Conservation (phyloP, 164 flowering plant species). For the Berberis thunbergii region DNA sequence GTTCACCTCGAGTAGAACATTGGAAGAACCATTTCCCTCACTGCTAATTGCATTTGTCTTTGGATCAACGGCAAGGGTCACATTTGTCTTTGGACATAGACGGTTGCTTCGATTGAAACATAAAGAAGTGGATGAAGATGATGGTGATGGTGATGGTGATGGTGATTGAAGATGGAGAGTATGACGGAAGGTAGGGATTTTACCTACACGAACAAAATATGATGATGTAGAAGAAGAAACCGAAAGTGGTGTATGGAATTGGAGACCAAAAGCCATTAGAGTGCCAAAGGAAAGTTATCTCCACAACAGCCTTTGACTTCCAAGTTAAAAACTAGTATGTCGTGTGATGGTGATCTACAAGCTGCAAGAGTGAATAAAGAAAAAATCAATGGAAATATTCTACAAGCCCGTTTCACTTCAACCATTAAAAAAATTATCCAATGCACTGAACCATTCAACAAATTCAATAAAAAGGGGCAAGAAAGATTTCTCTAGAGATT, state of each 20-base stretch:
- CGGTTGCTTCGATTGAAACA: neutral
- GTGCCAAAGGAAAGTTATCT: too few species aligned
- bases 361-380: too few species aligned
- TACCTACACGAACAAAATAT: neutral
- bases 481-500: too few species aligned
- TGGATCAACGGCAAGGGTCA: constrained; percentile 29
- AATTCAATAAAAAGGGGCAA: too few species aligned
- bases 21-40: constrained; percentile 11
- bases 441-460: too few species aligned
- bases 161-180: constrained; percentile 6
- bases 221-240: constrained; percentile 1
- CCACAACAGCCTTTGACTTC: too few species aligned
- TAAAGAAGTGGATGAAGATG: too few species aligned
- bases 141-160: neutral
- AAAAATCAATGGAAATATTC: too few species aligned
- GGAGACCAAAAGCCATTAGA: neutral
- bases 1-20: constrained; percentile 67
- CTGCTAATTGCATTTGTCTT: constrained; percentile 14
- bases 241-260: neutral
- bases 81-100: constrained; percentile 8
- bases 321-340: too few species aligned
- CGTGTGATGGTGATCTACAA: too few species aligned
- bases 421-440: too few species aligned
- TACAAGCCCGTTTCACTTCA: too few species aligned
- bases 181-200: neutral